Base-by-base conservation (phyloP, 2,329 filamentous ascomycete genomes). In the Colletotrichum theobromicola region DNA sequence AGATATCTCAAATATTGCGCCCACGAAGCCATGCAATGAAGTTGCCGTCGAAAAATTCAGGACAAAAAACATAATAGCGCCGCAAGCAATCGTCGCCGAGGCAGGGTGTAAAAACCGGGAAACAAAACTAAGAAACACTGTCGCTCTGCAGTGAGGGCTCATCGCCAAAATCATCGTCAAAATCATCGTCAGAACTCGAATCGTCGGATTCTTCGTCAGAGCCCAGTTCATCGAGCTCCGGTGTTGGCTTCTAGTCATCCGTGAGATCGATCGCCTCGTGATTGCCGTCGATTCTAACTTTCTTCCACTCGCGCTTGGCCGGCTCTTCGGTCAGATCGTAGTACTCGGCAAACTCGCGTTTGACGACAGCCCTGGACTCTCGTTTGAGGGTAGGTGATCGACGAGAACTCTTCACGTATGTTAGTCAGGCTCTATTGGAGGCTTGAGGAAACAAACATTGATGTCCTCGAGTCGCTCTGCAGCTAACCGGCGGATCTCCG, bases 261-360 rank as follows among this genome's bases (percentile, higher is more conserved):
- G 75, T 76, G 37, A 76, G 75, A 60, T 76, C 75, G 32, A 76
- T 72, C 30, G 74, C 74, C 70, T 72, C 58, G 21, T 28, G 63
- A 12, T 68, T 66, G 30, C 24, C 57, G 37, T 74, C 74, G 15
- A 74, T 70, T 50, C 70, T 76, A 57, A 76, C 30, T 28, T 67
- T 76, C 34, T 76, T 76, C 74, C 69, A 76, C 60, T 75, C 62
- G 13, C 75, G 69, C 53, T 76, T 67, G 9, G 46, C 16, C 8
- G 63, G 55, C 61, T 72, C 67, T 30, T 57, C 70, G 4, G 75
- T 76, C 3, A 76, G 74, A 60, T 76, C 75, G 30, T 46, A 55
- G 26, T 76, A 61, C n/a, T 76, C 74, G 9, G 65, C 57, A 28
- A n/a, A 58, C 62, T 76, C 73, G 7, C 75, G 53, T 46, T 76